Evolutionary conservation across 2,329 filamentous ascomycete genomes (phyloP), one percentile per base, ranked within the genome.

Genomic region (Tolypocladium guangdongense): DNA sequence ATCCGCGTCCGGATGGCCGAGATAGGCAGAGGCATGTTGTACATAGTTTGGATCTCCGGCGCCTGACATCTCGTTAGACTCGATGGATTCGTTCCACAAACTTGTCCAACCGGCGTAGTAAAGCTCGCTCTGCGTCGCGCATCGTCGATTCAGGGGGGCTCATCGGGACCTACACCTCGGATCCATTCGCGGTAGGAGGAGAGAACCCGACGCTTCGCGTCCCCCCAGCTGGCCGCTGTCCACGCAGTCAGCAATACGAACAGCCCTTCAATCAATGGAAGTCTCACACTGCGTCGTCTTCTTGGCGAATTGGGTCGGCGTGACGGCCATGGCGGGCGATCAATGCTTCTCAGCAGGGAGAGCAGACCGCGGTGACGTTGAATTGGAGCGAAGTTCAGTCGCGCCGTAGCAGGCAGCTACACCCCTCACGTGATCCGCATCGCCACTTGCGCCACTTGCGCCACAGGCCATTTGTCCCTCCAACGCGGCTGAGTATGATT

Each of bases 31-130:
- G 88, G 89, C 66, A 99, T 78, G 58, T 87, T 88, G 82, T 99
- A 99, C 90, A 97, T 96, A 57, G 84, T 87, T 73, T 97, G 93
- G 67, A 99, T 92, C 71, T 97, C 91, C 57, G 93, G 92, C 41
- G 90, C 90, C 93, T 99, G 69, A 18, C 54, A 41, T 2, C 50
- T 36, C 30, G 53, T 60, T 52, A 61, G 56, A 53, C 30, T 56
- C 51, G 33, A 2, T 5, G 16, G 11, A 41, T 35, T 50, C 37
- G 49, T n/a, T 11, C 16, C 24, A 18, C 7, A 18, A 2, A 10
- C 7, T n/a, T 30, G 6, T n/a, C 1, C 7, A 18, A 18, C n/a
- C 24, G 41, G 27, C 24, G 24, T 30, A 45, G 24, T n/a, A 11
- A 18, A 11, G 24, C 16, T 45, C 24, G 24, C 4, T 45, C 41